A percentile compares a stretch with the other conserved stretches of the same genome.
Conservation (phyloP, 2,329 filamentous ascomycete genomes). For the Sporothrix globosa region DNA sequence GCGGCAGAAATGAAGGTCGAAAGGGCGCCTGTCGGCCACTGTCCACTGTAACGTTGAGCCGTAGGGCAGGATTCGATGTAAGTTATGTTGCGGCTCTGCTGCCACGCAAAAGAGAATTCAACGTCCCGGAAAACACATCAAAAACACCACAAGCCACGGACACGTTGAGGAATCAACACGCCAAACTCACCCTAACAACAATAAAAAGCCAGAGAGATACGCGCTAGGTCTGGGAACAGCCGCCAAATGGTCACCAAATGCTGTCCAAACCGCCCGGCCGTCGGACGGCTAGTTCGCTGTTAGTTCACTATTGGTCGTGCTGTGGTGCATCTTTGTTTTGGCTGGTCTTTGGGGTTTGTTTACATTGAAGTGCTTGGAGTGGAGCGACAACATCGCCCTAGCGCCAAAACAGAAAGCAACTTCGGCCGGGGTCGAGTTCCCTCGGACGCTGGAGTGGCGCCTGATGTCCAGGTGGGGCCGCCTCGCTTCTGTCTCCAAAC, state of each 20-base stretch:
- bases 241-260: neutral
- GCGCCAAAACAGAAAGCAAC: slow-evolving; percentile 10
- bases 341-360: neutral
- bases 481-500: neutral
- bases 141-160: neutral
- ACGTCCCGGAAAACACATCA: neutral
- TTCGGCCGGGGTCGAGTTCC: neutral
- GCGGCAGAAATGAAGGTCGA: neutral
- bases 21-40: neutral
- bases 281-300: neutral
- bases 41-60: neutral
- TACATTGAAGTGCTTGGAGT: neutral
- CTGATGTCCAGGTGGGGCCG: neutral
- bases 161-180: neutral
- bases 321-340: neutral
- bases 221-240: slow-evolving; percentile 17
- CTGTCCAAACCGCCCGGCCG: neutral
- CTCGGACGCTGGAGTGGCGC: neutral
- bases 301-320: neutral
- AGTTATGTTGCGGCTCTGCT: neutral
- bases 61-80: neutral
- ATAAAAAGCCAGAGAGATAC: neutral
- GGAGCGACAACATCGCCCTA: slow-evolving; percentile 7
- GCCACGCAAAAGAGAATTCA: neutral
- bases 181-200: neutral